Base-by-base conservation (phyloP, 257 asterid genomes). In the Gardenia jasminoides region DNA sequence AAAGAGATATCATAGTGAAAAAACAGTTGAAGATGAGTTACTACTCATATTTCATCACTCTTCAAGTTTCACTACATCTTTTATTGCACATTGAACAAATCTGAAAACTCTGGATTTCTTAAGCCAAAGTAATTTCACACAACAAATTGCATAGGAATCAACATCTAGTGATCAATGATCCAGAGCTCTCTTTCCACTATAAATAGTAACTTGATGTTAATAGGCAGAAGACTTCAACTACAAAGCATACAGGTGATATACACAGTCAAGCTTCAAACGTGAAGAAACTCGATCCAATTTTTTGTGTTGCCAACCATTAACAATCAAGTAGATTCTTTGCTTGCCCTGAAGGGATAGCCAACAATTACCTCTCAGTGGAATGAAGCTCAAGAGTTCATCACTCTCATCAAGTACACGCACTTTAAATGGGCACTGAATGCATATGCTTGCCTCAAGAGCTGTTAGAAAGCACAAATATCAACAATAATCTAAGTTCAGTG, bases 371-470 rank as follows among this genome's bases (percentile, higher is more conserved):
- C 86, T 90, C 70, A 85, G 86, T 67, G 86, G 86, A 83, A 94
- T 89, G 80, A 89, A 84, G 77, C 87, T 82, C 76, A 96, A 75
- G 73, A 91, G 83, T 81, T 87, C 91, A 64, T 92, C 94, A 13
- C 80, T 80, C 84, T 89, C 97, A 2, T 84, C 84, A 80, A 96
- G 95, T 52, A 88, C 59, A 76, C 85, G 94, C 75, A 90, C 79
- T 0, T 91, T 82, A 81, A 87, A 96, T 78, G 93, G 82, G 79
- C 82, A 89, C 47, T 66, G 82, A 82, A 91, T 85, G 75, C 84
- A 88, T 74, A 70, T 86, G 64, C 86, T 87, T 78, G 98, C 98
- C 86, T 92, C 94, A 10, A 85, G 88, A 86, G 99, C 98, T 95
- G 85, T 89, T 70, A 48, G 65, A 75, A 69, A 7, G 80, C 70